These are phyloP conservation scores for Aspergillus sergii DNA, from an alignment of 2,329 filamentous ascomycete species.

Conservation along the genomic window DNA sequence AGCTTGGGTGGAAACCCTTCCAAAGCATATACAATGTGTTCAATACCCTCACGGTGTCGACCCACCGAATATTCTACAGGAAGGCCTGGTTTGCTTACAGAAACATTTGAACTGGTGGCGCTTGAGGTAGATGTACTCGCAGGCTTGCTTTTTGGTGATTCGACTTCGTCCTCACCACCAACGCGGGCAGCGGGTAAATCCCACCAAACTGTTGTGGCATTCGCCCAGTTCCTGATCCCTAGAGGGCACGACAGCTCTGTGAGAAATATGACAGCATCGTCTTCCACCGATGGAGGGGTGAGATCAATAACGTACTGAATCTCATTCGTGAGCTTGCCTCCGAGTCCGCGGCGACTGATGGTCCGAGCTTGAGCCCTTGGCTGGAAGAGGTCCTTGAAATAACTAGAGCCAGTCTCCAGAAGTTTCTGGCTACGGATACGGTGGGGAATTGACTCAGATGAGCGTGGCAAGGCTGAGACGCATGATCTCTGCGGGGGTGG, in stretches of 20 bases:
- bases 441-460: conserved; percentile 29
- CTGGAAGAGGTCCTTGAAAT: conserved; percentile 34
- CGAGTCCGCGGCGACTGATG: conserved; percentile 33
- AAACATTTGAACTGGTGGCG: conserved; percentile 15
- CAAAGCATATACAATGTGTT: conserved; percentile 62
- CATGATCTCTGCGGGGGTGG: conserved; percentile 25
- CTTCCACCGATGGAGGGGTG: conserved; percentile 63
- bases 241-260: conserved; percentile 61
- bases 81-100: conserved; percentile 15
- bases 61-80: conserved; percentile 63
- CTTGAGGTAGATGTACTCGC: not conserved
- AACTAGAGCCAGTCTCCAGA: conserved; percentile 31
- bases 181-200: conserved; percentile 44
- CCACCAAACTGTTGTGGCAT: conserved; percentile 37
- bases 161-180: conserved; percentile 53
- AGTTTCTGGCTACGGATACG: conserved; percentile 38
- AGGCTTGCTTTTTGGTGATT: conserved; percentile 3
- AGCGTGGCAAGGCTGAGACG: conserved; percentile 16
- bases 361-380: conserved; percentile 30
- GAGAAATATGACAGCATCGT: conserved; percentile 63
- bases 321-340: conserved; percentile 36
- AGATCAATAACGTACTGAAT: conserved; percentile 65
- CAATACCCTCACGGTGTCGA: conserved; percentile 65
- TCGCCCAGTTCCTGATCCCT: conserved; percentile 60
- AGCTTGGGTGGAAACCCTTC: conserved; percentile 58